Evolutionary conservation across 805 yeast species (phyloP).

Genomic region (Wickerhamiella brachini): DNA sequence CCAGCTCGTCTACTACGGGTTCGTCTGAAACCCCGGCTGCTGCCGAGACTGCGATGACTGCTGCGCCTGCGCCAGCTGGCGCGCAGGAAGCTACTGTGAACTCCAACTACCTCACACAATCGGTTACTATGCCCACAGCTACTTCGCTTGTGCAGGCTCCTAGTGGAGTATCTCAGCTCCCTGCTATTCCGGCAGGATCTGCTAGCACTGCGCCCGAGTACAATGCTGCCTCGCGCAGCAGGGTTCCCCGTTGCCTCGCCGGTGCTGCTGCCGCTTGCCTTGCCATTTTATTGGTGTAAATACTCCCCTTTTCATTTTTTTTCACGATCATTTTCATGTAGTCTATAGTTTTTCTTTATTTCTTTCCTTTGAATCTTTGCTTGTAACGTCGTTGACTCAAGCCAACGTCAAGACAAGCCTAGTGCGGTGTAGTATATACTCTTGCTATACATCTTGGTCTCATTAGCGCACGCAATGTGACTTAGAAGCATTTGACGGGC

Average conservation of each 20-base stretch:
- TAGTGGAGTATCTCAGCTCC: background rate
- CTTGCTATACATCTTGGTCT: too few relatives aligned
- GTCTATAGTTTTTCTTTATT: background rate
- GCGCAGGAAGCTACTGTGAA: conserved; percentile 9
- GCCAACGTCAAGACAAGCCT: too few relatives aligned
- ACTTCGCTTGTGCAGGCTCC: background rate
- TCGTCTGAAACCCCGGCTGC: background rate
- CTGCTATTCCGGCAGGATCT: background rate
- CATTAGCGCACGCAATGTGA: too few relatives aligned
- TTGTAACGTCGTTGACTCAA: too few relatives aligned
- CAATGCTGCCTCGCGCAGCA: background rate
- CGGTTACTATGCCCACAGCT: background rate
- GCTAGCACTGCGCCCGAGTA: background rate
- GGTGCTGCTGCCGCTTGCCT: background rate
- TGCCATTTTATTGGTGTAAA: background rate
- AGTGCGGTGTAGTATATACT: too few relatives aligned
- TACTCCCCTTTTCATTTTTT: background rate
- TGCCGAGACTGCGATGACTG: background rate
- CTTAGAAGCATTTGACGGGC: too few relatives aligned
- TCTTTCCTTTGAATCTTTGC: background rate
- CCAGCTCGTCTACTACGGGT: background rate
- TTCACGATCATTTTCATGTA: background rate
- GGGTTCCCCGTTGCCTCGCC: background rate
- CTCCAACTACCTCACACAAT: conserved; percentile 3
- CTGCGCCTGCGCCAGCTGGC: background rate